Conservation (phyloP, 139 green algal genomes). For the Chlamydomonas schloesseri region DNA sequence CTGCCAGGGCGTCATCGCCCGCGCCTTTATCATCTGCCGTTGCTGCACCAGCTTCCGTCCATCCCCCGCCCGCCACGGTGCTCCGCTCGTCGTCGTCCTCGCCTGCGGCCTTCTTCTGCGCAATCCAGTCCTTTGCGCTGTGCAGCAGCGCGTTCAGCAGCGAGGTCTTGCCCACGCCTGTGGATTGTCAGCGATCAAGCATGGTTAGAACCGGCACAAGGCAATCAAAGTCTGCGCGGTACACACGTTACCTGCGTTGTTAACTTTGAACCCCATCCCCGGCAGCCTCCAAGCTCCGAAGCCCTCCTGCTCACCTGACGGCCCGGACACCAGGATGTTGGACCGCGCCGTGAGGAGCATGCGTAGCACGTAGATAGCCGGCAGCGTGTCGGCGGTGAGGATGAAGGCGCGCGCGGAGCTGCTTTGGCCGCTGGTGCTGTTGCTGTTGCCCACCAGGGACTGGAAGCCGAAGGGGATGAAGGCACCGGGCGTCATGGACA, state of each 20-base stretch:
- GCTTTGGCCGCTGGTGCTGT: neutral
- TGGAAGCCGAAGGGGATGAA: slow-evolving; percentile 55
- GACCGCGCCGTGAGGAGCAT: slow-evolving; percentile 12
- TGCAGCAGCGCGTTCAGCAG: slow-evolving; percentile 35
- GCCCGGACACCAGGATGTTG: slow-evolving; percentile 48
- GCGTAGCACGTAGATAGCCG: slow-evolving; percentile 50
- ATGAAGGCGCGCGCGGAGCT: slow-evolving; percentile 25
- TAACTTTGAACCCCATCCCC: too few relatives aligned
- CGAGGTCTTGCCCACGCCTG: slow-evolving; percentile 49
- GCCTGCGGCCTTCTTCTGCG: neutral
- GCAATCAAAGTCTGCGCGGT: too few relatives aligned
- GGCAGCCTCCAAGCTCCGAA: too few relatives aligned
- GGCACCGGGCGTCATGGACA: slow-evolving; percentile 23
- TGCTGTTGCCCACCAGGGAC: slow-evolving; percentile 5
- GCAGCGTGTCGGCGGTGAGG: slow-evolving; percentile 51
- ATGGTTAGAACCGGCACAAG: too few relatives aligned
- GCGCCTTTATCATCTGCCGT: too few relatives aligned
- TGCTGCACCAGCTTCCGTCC: neutral
- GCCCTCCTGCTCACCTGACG: too few relatives aligned
- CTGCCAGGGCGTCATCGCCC: too few relatives aligned
- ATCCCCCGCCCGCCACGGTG: too few relatives aligned
- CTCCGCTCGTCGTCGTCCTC: neutral
- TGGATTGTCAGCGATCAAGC: too few relatives aligned
- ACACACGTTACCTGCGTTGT: too few relatives aligned
- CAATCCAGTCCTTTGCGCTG: slow-evolving; percentile 47